Evolutionary conservation across 352 stramenopile species (phyloP), one percentile per base, ranked within the genome.

Genomic region (Pythium dissotocum): DNA sequence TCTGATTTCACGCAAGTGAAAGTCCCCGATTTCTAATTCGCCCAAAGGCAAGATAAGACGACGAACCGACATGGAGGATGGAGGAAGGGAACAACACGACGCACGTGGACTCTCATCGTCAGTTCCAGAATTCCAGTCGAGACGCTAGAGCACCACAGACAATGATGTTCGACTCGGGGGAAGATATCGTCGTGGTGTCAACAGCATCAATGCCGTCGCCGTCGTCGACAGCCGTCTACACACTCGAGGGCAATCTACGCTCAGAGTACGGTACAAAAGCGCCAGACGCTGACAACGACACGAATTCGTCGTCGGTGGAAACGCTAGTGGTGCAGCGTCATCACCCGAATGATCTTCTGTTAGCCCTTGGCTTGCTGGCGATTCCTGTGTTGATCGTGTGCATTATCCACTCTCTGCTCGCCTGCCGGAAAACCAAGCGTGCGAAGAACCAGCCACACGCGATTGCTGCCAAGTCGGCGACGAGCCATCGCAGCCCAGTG

Each of bases 261-360:
- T 59, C 63, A 4, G 54, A 63, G 32, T 58, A 69, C 55, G 63
- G 54, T 10, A 38, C 63, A 21, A 63, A 63, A 35, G 30, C 55
- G 0, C 30, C 26, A 8, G 28, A 10, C 4, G 14, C 46, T 7
- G 6, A 12, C 14, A 65, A 54, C 6, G 7, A 46, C 8, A 59
- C 35, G 2, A 36, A 30, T 33, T 36, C 33, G 8, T 14, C 63
- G 35, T 21, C 30, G 12, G 12, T 26, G 2, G n/a, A 49, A 12
- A 26, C 18, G 5, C 0, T 28, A 10, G 21, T 4, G 36, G 21
- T 4, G 4, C 12, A 30, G 32, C 21, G 28, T 6, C 51, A 40
- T 26, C 30, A 46, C 28, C 10, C 55, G 16, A 55, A 55, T 13
- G 56, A 64, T 30, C 36, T 70, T 26, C 21, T 64, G 26, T 26